Evolutionary conservation across 768 basidiomycete genomes (phyloP).

Genomic region (Psilocybe tampanensis): DNA sequence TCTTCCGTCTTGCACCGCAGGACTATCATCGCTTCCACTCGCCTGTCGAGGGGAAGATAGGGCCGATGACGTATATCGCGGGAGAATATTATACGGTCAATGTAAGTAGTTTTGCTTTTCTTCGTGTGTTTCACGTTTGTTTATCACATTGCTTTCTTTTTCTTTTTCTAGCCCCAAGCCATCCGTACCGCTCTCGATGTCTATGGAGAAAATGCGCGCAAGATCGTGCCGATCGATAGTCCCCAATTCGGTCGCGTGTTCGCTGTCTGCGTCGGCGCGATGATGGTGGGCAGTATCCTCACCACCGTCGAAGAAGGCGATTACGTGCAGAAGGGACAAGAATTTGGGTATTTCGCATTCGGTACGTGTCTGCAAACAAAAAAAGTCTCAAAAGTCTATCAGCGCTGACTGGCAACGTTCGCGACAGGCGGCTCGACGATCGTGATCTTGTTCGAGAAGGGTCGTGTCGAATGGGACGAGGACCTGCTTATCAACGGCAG

Average conservation of each 20-base stretch:
- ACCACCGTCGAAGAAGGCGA: constrained; percentile 89
- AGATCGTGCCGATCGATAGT: constrained; percentile 90
- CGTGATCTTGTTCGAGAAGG: constrained; percentile 87
- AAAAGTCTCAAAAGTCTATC: no score
- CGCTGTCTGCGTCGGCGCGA: constrained; percentile 90
- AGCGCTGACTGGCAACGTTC: not conserved
- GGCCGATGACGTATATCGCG: constrained; percentile 77
- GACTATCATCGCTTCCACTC: constrained; percentile 96
- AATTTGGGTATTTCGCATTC: constrained; percentile 95
- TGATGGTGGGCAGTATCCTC: constrained; percentile 93
- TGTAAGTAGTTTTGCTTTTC: constrained; percentile 50
- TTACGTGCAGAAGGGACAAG: constrained; percentile 78
- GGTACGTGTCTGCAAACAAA: constrained; percentile 54
- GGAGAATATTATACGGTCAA: constrained; percentile 99
- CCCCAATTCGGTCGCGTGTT: constrained; percentile 90
- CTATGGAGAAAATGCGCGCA: constrained; percentile 92
- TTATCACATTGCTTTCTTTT: not conserved
- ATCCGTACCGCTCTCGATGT: constrained; percentile 89
- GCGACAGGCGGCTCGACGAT: constrained; percentile 85
- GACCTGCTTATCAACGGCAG: constrained; percentile 84
- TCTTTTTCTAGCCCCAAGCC: constrained; percentile 74
- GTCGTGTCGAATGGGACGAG: constrained; percentile 86
- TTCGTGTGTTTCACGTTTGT: not conserved
- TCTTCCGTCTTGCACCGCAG: constrained; percentile 91
- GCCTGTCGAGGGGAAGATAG: constrained; percentile 84